Evolutionary conservation across 2,329 filamentous ascomycete genomes (phyloP), one percentile per base, ranked within the genome.

Genomic region (Epicoccum nigrum): DNA sequence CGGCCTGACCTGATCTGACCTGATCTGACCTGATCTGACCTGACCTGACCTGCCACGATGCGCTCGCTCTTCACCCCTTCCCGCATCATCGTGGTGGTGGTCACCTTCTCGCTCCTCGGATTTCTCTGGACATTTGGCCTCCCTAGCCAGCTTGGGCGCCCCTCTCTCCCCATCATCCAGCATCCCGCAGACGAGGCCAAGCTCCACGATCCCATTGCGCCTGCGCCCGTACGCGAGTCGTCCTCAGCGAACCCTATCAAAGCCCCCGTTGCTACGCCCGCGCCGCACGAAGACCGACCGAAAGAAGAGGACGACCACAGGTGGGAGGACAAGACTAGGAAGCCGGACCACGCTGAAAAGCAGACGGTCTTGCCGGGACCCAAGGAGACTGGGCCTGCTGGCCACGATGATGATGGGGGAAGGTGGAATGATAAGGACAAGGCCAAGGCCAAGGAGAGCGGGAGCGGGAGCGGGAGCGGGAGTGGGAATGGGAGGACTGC

Each of bases 61-160:
- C 68, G 44, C 27, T 46, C 69, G 37, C 51, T 61, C 46, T 25
- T 72, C 38, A 71, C 67, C 19, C 68, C 65, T 35, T 69, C 68
- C 20, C 68, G 69, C 52, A 51, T 71, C 53, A 60, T 62, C 58
- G 51, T 67, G 37, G 37, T 64, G 17, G 45, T 69, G 19, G 41
- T 67, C 31, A 55, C 60, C 31, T 54, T 69, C 37, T 63, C 65
- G 19, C 58, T 72, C 37, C 19, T 70, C 21, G 65, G 56, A 51
- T 69, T 72, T 53, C 54, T 72, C 20, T 70, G 68, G 68, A 66
- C 66, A 1, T 63, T 59, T 41, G 68, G 65, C 20, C 53, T 67
- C 15, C 64, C 68, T 6, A 46, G 51, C 25, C 62, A 58, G 15
- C 45, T 58, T 20, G 56, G 52, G 2, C 41, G 55, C 21, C 64